Base-by-base conservation (phyloP, 352 stramenopile genomes). In the Pythium phragmiticola region DNA sequence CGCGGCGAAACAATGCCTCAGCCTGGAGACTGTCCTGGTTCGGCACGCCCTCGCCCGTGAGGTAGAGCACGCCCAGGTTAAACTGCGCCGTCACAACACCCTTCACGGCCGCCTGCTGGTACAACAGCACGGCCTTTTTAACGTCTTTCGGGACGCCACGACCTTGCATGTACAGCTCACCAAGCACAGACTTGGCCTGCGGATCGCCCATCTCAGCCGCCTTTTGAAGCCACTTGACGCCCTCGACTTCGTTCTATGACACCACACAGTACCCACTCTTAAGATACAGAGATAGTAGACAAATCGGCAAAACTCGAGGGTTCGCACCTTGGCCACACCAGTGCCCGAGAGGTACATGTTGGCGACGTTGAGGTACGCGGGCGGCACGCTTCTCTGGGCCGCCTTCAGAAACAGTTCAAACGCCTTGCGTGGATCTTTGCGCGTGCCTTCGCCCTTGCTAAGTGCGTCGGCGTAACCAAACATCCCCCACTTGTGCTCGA, bases 401-500 rank as follows among this genome's bases (percentile, higher is more conserved):
- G 80, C 91, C 39, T 69, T 75, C 28, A 84, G 80, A 58, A 82
- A 95, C 13, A 94, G 68, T 66, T 92, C 76, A 52, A 95, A 95
- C 16, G 84, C 84, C 65, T 91, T 89, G 52, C 82, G 75, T 41
- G 87, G 72, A 37, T 94, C 85, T 63, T 88, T 83, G 21, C 79
- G 77, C 16, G 74, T 89, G 17, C 87, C 84, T 52, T 95, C 83
- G 51, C 87, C 87, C 59, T 75, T 90, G 61, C 64, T 83, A 19
- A 95, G 70, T 19, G 82, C 87, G 23, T 93, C 77, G 0, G 87
- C 87, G 57, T 95, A 95, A 5, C 80, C 84, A 67, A 92, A 94
- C 17, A 77, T 82, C 21, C 87, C 87, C 82, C 83, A 93, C 23
- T 74, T 78, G 73, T 95, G 84, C 4, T 79, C 79, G 42, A 49